Evolutionary conservation across 2,329 filamentous ascomycete species (phyloP), one percentile per base, ranked within the genome.

Genomic region (Lecanicillium sp.): DNA sequence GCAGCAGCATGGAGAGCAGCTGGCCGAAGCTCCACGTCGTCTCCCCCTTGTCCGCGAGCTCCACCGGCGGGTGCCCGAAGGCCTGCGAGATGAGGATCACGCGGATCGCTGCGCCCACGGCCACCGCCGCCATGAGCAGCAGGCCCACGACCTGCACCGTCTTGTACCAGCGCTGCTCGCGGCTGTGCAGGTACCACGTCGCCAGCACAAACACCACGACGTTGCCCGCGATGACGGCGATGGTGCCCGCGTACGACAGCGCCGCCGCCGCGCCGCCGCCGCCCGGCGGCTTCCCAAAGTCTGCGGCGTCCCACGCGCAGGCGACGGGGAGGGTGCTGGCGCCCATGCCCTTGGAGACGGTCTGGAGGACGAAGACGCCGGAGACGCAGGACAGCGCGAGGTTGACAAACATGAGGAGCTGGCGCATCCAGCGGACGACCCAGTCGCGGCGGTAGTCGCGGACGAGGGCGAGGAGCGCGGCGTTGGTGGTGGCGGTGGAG

Each of bases 371-470:
- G 55, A 78, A 79, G 14, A 79, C 61, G 7, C 79, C 78, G 27
- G 71, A 75, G 3, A 78, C 64, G 44, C 74, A 75, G 5, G 75
- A 78, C 12, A 86, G 70, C 1, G 70, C 71, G 52, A 85, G 65
- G 62, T 84, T 86, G 51, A 78, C 70, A 51, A 84, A 73, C 80
- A 86, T 86, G 55, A 85, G 72, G 19, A 77, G 65, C 59, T 84
- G 79, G 19, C 82, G 71, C 55, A 86, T 64, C 81, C 81, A 85
- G 38, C 81, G 70, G 42, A 86, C 66, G 0, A 86, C 78, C 77
- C 78, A 81, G 62, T 86, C 81, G 24, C 81, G 67, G 54, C 78
- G 79, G 65, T 83, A 84, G 57, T 85, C 81, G 58, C 77, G 76
- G 2, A 81, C 78, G 27, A 86, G 71, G 1, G 79, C 79, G n/a